Conservation (phyloP, 257 asterid genomes). For the Perilla frutescens region DNA sequence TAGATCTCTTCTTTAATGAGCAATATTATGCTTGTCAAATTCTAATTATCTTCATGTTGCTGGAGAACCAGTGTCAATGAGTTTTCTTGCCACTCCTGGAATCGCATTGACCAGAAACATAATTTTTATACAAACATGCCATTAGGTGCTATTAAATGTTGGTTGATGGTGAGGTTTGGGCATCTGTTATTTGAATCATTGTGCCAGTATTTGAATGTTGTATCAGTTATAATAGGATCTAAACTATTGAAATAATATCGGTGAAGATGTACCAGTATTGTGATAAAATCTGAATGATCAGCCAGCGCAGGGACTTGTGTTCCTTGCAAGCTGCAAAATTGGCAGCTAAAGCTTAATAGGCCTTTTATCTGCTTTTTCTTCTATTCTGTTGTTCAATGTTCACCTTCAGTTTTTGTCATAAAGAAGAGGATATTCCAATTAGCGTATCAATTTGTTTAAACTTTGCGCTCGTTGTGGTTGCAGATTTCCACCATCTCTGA, state of each 20-base stretch:
- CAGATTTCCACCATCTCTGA: constrained; percentile 49
- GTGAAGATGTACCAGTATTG: background rate
- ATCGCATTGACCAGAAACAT: background rate
- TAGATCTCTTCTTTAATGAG: background rate
- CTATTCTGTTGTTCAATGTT: background rate
- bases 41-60: constrained; percentile 15
- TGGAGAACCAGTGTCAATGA: constrained; percentile 10
- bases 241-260: constrained; percentile 2
- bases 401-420: background rate
- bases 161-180: background rate
- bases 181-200: background rate
- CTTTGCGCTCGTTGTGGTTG: constrained; percentile 16
- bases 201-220: background rate
- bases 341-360: background rate
- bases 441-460: background rate
- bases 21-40: background rate
- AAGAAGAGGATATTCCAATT: background rate
- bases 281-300: background rate
- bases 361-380: background rate
- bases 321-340: background rate
- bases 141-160: background rate
- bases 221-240: background rate
- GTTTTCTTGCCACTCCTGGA: background rate
- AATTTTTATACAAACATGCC: background rate
- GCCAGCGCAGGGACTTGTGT: background rate